These are phyloP conservation scores for Penicillium angulare DNA, from an alignment of 495 filamentous ascomycete species.

Conservation along the genomic window DNA sequence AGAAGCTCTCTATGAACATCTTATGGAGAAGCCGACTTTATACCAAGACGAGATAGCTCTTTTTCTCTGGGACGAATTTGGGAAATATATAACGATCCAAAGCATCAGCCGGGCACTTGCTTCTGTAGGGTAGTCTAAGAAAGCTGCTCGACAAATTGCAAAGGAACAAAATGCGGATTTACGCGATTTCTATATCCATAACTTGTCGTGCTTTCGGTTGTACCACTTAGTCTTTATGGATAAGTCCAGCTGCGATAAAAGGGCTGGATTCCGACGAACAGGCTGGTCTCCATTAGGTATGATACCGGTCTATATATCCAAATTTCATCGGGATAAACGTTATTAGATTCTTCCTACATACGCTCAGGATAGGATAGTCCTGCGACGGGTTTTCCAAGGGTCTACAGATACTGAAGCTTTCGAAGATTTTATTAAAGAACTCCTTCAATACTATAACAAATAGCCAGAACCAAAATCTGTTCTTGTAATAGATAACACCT, in stretches of 20 bases:
- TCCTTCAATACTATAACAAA: background rate
- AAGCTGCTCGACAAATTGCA: background rate
- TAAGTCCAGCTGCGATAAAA: slow-evolving; percentile 10
- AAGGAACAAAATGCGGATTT: slow-evolving; percentile 7
- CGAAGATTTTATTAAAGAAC: slow-evolving; percentile 2
- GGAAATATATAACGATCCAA: slow-evolving; percentile 2
- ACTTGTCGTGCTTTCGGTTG: background rate
- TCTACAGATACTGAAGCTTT: background rate
- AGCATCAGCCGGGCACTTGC: slow-evolving; percentile 9
- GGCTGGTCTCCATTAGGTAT: slow-evolving; percentile 33
- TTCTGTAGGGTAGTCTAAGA: slow-evolving; percentile 12
- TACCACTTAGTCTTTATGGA: slow-evolving; percentile 2
- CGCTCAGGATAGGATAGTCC: background rate
- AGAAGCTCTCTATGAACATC: slow-evolving; percentile 3
- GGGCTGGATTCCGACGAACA: slow-evolving; percentile 23
- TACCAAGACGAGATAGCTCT: slow-evolving; percentile 18
- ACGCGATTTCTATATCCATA: background rate
- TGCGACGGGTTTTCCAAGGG: slow-evolving; percentile 1
- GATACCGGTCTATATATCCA: slow-evolving; percentile 31
- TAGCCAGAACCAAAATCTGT: slow-evolving; percentile 6
- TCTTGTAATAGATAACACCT: background rate
- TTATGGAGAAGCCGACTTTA: slow-evolving; percentile 5
- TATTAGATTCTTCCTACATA: slow-evolving; percentile 7
- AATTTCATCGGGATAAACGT: slow-evolving; percentile 27
- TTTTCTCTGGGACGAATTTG: slow-evolving; percentile 14